Conservation (phyloP, 306 rosid species). For the Malus fusca region DNA sequence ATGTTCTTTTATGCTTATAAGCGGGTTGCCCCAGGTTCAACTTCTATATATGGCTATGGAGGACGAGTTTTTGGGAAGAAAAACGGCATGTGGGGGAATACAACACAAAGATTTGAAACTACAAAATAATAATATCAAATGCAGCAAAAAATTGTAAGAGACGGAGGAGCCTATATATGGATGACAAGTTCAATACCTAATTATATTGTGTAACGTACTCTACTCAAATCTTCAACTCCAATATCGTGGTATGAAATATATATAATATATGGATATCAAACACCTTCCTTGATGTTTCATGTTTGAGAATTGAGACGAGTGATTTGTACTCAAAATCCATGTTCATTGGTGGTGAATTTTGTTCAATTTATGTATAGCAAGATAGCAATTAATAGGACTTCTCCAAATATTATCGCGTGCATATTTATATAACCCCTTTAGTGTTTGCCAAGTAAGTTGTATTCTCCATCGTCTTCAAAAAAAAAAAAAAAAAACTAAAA, state of each 20-base stretch:
- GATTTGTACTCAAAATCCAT: conserved; percentile 1
- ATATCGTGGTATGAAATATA: too few species aligned
- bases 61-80: too few species aligned
- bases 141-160: too few species aligned
- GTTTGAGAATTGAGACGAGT: not conserved
- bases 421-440: not conserved
- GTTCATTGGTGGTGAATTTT: not conserved
- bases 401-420: not conserved
- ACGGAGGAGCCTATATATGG: too few species aligned
- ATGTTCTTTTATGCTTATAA: not conserved
- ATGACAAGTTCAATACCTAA: too few species aligned
- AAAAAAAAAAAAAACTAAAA: too few species aligned
- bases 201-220: too few species aligned
- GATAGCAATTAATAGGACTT: not conserved
- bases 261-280: not conserved
- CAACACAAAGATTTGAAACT: too few species aligned
- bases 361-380: not conserved
- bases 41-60: too few species aligned
- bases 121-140: too few species aligned
- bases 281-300: not conserved
- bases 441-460: not conserved
- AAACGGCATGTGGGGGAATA: too few species aligned
- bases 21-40: not conserved
- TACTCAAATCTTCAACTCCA: too few species aligned
- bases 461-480: not conserved